phyloP scores from a whole-genome alignment of 306 rosid genomes.

The Castanea crenata region DNA sequence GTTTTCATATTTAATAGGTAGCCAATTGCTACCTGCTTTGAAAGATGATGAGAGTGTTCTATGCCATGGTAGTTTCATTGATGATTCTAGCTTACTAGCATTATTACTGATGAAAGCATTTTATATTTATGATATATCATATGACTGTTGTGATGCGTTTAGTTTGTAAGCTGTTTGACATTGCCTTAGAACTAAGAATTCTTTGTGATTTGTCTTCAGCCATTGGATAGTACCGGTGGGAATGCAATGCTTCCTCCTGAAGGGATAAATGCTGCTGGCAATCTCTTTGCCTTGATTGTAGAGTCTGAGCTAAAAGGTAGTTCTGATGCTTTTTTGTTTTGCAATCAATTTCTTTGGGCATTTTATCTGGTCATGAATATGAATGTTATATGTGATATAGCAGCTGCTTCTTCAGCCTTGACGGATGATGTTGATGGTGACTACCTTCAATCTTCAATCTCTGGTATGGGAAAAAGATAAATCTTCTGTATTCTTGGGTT shows the following conservation, averaged over 20 bases:
- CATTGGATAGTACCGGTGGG: conserved; percentile 51
- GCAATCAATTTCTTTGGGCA: conserved; percentile 21
- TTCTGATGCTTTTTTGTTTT: conserved; percentile 17
- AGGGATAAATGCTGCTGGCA: conserved; percentile 73
- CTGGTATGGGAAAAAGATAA: conserved; percentile 56
- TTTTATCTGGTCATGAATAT: conserved; percentile 18
- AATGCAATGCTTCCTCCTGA: conserved; percentile 69
- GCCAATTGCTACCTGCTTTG: background rate
- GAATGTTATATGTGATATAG: conserved; percentile 39
- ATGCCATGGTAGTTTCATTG: background rate
- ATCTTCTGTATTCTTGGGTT: conserved; percentile 3
- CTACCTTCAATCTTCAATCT: conserved; percentile 77
- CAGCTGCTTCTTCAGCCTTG: conserved; percentile 76
- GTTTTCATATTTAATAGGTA: background rate
- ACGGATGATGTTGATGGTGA: conserved; percentile 64
- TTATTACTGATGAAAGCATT: background rate
- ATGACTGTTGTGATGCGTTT: background rate
- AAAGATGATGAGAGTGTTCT: background rate
- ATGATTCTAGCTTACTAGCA: background rate
- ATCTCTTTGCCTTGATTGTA: conserved; percentile 76
- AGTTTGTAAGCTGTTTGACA: conserved; percentile 9
- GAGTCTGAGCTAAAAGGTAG: conserved; percentile 81
- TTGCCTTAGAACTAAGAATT: conserved; percentile 19
- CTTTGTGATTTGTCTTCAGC: conserved; percentile 49
- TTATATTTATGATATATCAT: background rate